Evolutionary conservation across 2,329 filamentous ascomycete genomes (phyloP).

Genomic region (Aureobasidium uvarum): DNA sequence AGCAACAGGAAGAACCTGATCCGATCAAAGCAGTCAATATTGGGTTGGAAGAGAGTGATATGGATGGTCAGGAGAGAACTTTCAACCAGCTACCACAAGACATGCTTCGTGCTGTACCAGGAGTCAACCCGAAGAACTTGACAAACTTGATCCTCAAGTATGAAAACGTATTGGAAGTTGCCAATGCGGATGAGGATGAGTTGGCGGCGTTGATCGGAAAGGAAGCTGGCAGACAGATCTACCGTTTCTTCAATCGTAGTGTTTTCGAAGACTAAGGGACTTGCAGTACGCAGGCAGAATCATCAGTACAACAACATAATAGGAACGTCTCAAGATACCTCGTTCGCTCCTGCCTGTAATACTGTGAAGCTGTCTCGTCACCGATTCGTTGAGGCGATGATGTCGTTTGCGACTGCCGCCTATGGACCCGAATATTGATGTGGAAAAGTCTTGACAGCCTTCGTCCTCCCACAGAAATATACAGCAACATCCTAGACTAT

Average conservation of each 20-base stretch:
- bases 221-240: constrained; percentile 72
- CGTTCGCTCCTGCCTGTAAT: neutral
- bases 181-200: constrained; percentile 76
- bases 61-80: constrained; percentile 55
- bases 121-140: constrained; percentile 76
- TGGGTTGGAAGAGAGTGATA: constrained; percentile 65
- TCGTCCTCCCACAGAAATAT: no score
- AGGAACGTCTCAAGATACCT: neutral
- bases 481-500: no score
- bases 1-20: constrained; percentile 84
- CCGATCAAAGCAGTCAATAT: constrained; percentile 81
- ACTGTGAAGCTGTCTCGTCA: neutral
- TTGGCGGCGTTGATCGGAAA: constrained; percentile 72
- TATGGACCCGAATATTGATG: no score
- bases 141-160: constrained; percentile 68
- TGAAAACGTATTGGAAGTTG: constrained; percentile 75
- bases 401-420: neutral
- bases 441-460: no score
- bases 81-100: constrained; percentile 88
- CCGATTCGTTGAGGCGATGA: neutral
- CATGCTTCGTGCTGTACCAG: constrained; percentile 82
- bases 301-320: neutral
- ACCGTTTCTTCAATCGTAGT: constrained; percentile 73
- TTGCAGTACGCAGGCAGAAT: neutral
- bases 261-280: constrained; percentile 50